Evolutionary conservation across 2,329 filamentous ascomycete genomes (phyloP), one percentile per base, ranked within the genome.

Genomic region (Scedosporium minutisporum): DNA sequence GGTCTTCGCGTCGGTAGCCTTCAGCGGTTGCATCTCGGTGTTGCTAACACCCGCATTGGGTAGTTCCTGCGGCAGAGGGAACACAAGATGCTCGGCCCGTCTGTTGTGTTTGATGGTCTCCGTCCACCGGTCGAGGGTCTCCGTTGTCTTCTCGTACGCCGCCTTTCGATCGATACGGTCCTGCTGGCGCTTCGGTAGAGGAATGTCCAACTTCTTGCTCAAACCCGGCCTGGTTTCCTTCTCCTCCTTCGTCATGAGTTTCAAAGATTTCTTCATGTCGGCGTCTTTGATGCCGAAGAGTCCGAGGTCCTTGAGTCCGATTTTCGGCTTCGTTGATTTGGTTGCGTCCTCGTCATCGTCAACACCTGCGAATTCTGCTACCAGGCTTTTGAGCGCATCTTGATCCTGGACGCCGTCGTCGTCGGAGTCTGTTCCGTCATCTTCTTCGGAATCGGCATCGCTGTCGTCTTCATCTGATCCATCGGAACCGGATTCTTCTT

Each of bases 51-150:
- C 84, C 29, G 80, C 81, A 62, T 80, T 81, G 23, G 82, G 85
- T 64, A 87, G 84, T 46, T 87, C 88, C 69, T 91, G 88, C 2
- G 88, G 83, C 0, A 97, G 81, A 4, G 95, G 95, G 70, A 99
- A 99, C 21, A 87, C 81, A 12, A 99, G 79, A 73, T 96, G 91
- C 66, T 97, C 95, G 1, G 93, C 93, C 68, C 91, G 84, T 64
- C 95, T 88, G 74, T 97, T 97, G 38, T 91, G 86, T 76, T 97
- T 96, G 70, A 99, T 92, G 0, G 95, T 97, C 65, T 97, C 93
- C 38, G 88, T 88, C 95, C 95, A 99, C 68, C 91, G 86, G 66
- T 90, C 87, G 27, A 99, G 80, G 0, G 92, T 93, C 74, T 97
- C 88, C 69, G 96, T 96, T 60, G 91, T 93, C 78, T 96, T 93